Evolutionary conservation across 768 basidiomycete species (phyloP).

Genomic region (Pisolithus marmoratus): DNA sequence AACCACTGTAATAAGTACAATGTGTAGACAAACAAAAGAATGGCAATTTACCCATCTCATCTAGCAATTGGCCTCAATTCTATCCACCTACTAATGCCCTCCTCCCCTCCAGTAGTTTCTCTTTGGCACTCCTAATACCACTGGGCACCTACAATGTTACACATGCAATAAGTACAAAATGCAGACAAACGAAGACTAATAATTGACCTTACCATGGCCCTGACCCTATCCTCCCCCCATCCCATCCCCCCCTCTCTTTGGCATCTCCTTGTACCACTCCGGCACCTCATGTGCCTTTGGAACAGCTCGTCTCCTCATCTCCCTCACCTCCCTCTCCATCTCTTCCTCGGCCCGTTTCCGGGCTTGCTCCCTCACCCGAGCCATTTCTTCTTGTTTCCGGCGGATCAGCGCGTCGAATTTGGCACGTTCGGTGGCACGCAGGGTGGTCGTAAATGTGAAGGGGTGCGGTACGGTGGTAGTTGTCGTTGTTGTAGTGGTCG

Average conservation of each 20-base stretch:
- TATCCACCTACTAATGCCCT: no score
- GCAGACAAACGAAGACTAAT: no score
- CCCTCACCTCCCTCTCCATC: constrained; percentile 57
- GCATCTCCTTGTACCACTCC: constrained; percentile 70
- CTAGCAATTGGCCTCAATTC: no score
- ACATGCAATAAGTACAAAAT: no score
- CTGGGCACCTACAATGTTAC: no score
- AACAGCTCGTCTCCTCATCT: constrained; percentile 56
- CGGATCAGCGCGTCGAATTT: constrained; percentile 55
- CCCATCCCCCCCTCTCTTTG: constrained; percentile 41
- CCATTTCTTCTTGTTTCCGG: constrained; percentile 50
- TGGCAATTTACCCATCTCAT: no score
- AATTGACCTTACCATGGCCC: no score
- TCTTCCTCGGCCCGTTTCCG: constrained; percentile 43
- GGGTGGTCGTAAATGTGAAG: constrained; percentile 47
- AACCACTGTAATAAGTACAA: no score
- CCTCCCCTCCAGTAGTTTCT: no score
- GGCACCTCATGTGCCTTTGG: constrained; percentile 69
- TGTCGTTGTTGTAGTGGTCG: background rate
- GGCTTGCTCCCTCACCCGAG: constrained; percentile 41
- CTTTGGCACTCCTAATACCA: no score
- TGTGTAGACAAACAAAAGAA: no score
- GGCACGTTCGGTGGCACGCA: constrained; percentile 55
- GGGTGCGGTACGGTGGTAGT: constrained; percentile 10
- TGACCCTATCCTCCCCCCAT: background rate